These are phyloP conservation scores for Trametes sanguinea DNA, from an alignment of 768 basidiomycete genomes.

Conservation along the genomic window DNA sequence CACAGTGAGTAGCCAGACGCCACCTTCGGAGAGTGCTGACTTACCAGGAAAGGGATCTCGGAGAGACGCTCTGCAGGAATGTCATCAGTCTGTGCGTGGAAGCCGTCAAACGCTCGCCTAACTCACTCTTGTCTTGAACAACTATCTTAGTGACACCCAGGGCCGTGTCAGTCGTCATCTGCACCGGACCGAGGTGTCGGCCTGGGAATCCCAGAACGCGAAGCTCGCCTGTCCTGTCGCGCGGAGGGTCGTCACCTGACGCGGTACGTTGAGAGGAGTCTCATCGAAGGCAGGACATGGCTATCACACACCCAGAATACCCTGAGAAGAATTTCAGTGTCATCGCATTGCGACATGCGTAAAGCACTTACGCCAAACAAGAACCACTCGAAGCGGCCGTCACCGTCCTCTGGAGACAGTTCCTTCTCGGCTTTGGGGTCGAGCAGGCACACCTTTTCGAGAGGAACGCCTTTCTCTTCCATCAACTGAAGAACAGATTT, in stretches of 20 bases:
- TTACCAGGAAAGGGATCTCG: slow-evolving; percentile 71
- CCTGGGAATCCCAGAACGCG: slow-evolving; percentile 84
- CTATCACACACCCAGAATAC: slow-evolving; percentile 68
- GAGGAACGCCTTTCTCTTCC: slow-evolving; percentile 39
- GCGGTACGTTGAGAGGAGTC: not conserved
- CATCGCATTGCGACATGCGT: not conserved
- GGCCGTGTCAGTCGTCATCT: slow-evolving; percentile 99
- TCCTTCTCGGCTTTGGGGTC: slow-evolving; percentile 81
- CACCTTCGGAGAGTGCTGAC: too few relatives aligned
- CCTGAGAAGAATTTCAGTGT: slow-evolving; percentile 37
- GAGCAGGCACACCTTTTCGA: slow-evolving; percentile 80
- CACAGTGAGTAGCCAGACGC: too few relatives aligned
- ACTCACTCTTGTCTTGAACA: slow-evolving; percentile 68
- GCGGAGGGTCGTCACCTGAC: slow-evolving; percentile 91
- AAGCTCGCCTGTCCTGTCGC: slow-evolving; percentile 89
- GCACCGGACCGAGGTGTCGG: slow-evolving; percentile 81
- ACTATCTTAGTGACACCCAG: slow-evolving; percentile 87
- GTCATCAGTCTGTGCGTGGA: not conserved
- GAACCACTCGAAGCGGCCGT: slow-evolving; percentile 80
- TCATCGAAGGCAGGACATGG: not conserved
- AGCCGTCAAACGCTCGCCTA: not conserved
- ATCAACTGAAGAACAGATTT: slow-evolving; percentile 63
- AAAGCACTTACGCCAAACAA: slow-evolving; percentile 76
- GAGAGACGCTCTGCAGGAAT: slow-evolving; percentile 54
- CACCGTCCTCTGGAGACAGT: slow-evolving; percentile 76